Evolutionary conservation across 2,329 filamentous ascomycete genomes (phyloP), one percentile per base, ranked within the genome.

Genomic region (Pyrenochaeta sp.): DNA sequence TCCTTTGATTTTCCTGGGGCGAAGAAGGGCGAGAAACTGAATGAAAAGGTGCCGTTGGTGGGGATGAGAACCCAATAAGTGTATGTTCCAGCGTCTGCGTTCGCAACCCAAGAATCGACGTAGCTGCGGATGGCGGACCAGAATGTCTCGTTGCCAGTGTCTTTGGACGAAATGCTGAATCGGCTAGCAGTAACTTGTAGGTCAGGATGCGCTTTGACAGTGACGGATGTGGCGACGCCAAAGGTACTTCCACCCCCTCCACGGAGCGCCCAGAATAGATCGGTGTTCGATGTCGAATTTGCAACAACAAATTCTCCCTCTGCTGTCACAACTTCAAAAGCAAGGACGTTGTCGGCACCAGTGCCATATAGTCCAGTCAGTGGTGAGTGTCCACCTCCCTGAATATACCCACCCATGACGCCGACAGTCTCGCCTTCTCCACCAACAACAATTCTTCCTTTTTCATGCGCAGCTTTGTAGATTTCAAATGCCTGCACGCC

Each of bases 371-470:
- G 74, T 69, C 51, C 64, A 8, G 75, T 76, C 39, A 85, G 55
- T 2, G 80, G 80, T 8, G 76, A 78, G 61, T 84, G 80, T 0
- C 82, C 82, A 29, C 79, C 81, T 9, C 79, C 81, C 27, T 69
- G 67, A 6, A 72, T 67, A 52, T 71, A 76, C 7, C 73, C 72
- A 14, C 67, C 67, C 50, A 68, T 75, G 58, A 81, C 70, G 17
- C 81, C 81, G 8, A 85, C 79, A 2, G 75, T 79, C 50, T 71
- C 67, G 7, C 69, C 68, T 34, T 71, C 78, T 4, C 82, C 82
- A 13, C 77, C 79, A 3, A 84, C 75, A 2, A 83, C 72, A 0
- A 72, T 74, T 31, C 78, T 70, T 0, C 76, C 77, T 19, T 75
- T 61, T 11, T 72, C 63, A 9, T 77, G 58, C 2, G 79, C 80